Conservation (phyloP, 306 rosid species). For the Gastrolobium bilobum region DNA sequence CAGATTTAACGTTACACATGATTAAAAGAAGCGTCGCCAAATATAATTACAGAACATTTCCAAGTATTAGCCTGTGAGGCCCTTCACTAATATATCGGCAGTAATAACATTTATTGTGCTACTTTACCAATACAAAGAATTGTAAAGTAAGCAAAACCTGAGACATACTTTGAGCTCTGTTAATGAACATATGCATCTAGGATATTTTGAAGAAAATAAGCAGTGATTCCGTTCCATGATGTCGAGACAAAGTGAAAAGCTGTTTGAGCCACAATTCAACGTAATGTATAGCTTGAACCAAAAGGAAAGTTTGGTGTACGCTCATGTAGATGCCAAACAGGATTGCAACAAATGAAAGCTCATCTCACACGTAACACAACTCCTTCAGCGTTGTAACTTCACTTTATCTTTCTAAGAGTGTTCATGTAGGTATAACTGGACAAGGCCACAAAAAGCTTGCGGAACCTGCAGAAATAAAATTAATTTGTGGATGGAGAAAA, state of each 20-base stretch:
- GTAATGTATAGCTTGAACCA: slow-evolving; percentile 31
- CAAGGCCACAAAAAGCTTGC: slow-evolving; percentile 81
- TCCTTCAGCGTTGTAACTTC: slow-evolving; percentile 32
- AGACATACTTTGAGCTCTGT: not conserved
- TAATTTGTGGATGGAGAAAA: not conserved
- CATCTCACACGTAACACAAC: slow-evolving; percentile 32
- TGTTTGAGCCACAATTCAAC: not conserved
- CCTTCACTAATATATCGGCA: not conserved
- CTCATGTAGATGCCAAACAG: slow-evolving; percentile 26
- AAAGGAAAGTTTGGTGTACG: slow-evolving; percentile 31
- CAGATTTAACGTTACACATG: not conserved
- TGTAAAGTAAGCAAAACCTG: slow-evolving; percentile 28
- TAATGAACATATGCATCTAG: slow-evolving; percentile 22
- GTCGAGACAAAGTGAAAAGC: slow-evolving; percentile 10
- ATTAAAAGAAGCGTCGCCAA: not conserved
- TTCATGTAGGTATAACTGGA: slow-evolving; percentile 91
- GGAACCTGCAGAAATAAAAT: slow-evolving; percentile 73
- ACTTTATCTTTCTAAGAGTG: slow-evolving; percentile 65
- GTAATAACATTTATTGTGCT: slow-evolving; percentile 15
- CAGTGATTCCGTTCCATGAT: slow-evolving; percentile 20
- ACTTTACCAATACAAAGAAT: slow-evolving; percentile 27
- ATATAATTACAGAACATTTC: slow-evolving; percentile 15
- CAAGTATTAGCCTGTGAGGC: not conserved
- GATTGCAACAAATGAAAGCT: slow-evolving; percentile 31
- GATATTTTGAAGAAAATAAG: slow-evolving; percentile 34